A percentile compares a stretch with the other conserved stretches of the same genome.
phyloP scores from a whole-genome alignment of 768 basidiomycete genomes.

The Pleurotus tuber-regium region DNA sequence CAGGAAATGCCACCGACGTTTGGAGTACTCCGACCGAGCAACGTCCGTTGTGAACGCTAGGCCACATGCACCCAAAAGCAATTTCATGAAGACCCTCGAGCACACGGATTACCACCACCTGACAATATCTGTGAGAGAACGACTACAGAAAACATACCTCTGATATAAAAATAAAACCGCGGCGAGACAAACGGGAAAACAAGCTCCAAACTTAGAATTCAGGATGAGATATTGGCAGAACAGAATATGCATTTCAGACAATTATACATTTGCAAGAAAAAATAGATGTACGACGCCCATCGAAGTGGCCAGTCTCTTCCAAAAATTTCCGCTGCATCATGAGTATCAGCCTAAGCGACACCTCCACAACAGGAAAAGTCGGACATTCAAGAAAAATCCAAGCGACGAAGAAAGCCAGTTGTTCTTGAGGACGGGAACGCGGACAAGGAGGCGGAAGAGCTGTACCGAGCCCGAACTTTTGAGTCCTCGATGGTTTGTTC shows the following conservation, averaged over 20 bases:
- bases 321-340: constrained; percentile 45
- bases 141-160: background rate
- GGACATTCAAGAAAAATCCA: constrained; percentile 41
- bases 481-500: constrained; percentile 83
- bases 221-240: background rate
- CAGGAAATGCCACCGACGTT: too few species aligned
- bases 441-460: constrained; percentile 85
- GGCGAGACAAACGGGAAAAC: background rate
- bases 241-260: background rate
- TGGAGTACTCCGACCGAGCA: too few species aligned
- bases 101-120: background rate
- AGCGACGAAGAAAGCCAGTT: constrained; percentile 35
- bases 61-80: too few species aligned
- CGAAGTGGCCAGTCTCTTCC: constrained; percentile 25
- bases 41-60: too few species aligned
- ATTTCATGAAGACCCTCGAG: too few species aligned
- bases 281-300: constrained; percentile 34
- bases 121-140: background rate
- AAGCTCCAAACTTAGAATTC: background rate
- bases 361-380: constrained; percentile 50
- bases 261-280: background rate
- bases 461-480: constrained; percentile 91
- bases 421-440: constrained; percentile 91
- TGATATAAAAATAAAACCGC: background rate
- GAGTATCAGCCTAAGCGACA: constrained; percentile 70